Conservation (phyloP, 768 basidiomycete species). For the Termitomyces bulborhizus region DNA sequence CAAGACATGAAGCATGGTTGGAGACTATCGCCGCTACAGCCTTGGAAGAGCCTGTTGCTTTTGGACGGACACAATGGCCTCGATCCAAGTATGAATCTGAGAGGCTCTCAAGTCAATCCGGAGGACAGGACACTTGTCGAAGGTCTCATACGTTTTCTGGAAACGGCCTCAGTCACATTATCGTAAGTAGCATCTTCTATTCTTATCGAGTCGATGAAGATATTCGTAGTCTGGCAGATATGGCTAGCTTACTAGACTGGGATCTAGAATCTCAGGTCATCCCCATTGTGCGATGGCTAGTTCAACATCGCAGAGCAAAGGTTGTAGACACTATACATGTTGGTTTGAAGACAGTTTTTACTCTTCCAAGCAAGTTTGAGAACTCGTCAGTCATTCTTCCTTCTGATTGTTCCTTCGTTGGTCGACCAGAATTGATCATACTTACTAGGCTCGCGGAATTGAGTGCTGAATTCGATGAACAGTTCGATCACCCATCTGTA, state of each 20-base stretch:
- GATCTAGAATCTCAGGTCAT: conserved; percentile 78
- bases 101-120: conserved; percentile 50
- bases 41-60: conserved; percentile 89
- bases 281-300: conserved; percentile 88
- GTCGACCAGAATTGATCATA: background rate
- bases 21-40: conserved; percentile 66
- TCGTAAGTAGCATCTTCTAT: conserved; percentile 44
- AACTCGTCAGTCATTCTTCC: conserved; percentile 40
- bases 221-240: conserved; percentile 58
- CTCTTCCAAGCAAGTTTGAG: conserved; percentile 60
- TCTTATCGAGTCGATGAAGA: background rate
- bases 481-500: conserved; percentile 56
- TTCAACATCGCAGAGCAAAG: conserved; percentile 85
- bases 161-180: conserved; percentile 66
- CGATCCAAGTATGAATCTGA: conserved; percentile 55
- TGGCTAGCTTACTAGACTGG: conserved; percentile 78
- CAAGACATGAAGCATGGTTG: conserved; percentile 66
- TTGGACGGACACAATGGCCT: conserved; percentile 53
- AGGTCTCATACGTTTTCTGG: conserved; percentile 69
- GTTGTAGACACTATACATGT: conserved; percentile 81
- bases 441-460: conserved; percentile 45
- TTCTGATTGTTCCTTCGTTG: background rate
- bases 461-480: conserved; percentile 50
- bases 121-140: conserved; percentile 67
- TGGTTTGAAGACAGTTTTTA: conserved; percentile 77